These are phyloP conservation scores for Candida silvatica DNA, from an alignment of 805 yeast species.

Conservation along the genomic window DNA sequence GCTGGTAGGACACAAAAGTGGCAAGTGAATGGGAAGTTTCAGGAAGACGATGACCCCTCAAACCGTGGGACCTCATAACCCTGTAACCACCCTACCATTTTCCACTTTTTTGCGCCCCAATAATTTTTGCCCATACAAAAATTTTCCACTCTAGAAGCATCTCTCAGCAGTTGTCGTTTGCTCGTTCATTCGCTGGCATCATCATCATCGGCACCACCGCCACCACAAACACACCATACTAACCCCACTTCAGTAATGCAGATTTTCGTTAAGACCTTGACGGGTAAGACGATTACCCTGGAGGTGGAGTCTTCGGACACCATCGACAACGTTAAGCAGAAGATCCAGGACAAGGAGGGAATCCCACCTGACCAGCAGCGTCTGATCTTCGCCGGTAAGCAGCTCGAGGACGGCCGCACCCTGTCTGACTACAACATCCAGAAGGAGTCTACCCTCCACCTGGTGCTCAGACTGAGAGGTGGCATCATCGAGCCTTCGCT, in stretches of 20 bases:
- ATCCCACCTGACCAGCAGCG: constrained; percentile 97
- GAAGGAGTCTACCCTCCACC: constrained; percentile 71
- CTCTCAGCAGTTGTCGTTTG: background rate
- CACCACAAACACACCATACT: background rate
- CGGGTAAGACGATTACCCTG: constrained; percentile 92
- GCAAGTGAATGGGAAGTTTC: too few relatives aligned
- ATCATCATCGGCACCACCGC: too few relatives aligned
- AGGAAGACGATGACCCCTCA: too few relatives aligned
- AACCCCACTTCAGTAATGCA: constrained; percentile 49
- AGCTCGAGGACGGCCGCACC: constrained; percentile 93
- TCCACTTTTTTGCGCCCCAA: too few relatives aligned
- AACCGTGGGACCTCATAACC: too few relatives aligned
- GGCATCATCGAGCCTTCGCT: constrained; percentile 98
- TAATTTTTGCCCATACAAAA: too few relatives aligned
- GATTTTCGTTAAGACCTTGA: constrained; percentile 98
- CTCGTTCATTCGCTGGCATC: too few relatives aligned
- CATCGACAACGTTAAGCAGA: constrained; percentile 89
- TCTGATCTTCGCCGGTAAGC: constrained; percentile 93
- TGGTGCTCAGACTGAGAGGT: constrained; percentile 62
- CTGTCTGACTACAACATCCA: constrained; percentile 92
- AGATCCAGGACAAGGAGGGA: constrained; percentile 95
- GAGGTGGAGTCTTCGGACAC: constrained; percentile 92
- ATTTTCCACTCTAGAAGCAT: too few relatives aligned
- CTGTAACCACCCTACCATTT: too few relatives aligned
- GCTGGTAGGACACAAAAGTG: too few relatives aligned